These are phyloP conservation scores for Colletotrichum salicis DNA, from an alignment of 2,329 filamentous ascomycete genomes.

Conservation along the genomic window DNA sequence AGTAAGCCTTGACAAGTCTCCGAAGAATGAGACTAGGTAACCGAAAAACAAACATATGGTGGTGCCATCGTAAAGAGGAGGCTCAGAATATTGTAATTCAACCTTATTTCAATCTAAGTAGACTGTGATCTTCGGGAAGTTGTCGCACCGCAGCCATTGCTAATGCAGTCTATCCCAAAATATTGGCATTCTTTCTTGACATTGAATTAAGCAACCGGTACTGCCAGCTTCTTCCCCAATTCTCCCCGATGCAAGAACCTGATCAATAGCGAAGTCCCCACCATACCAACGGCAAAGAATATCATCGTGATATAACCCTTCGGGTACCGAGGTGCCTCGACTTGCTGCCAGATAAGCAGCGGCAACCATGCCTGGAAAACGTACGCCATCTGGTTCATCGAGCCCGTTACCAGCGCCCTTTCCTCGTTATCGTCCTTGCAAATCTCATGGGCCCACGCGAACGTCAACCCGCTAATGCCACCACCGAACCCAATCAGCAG, in stretches of 20 bases:
- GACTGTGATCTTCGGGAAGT: too few relatives aligned
- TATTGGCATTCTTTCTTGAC: too few relatives aligned
- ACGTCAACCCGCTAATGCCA: slow-evolving; percentile 58
- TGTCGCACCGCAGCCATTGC: too few relatives aligned
- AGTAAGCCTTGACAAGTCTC: too few relatives aligned
- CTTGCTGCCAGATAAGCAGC: slow-evolving; percentile 72
- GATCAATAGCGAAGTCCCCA: slow-evolving; percentile 60
- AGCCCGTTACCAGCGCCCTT: slow-evolving; percentile 70
- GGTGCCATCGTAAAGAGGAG: too few relatives aligned
- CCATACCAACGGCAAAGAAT: slow-evolving; percentile 59
- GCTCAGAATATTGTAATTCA: too few relatives aligned
- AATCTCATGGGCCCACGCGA: slow-evolving; percentile 62
- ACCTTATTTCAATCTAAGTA: too few relatives aligned
- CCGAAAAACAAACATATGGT: too few relatives aligned
- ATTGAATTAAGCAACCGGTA: not conserved
- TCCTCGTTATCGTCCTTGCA: slow-evolving; percentile 69
- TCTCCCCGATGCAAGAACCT: slow-evolving; percentile 58
- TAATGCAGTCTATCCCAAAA: too few relatives aligned
- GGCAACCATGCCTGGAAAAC: slow-evolving; percentile 77
- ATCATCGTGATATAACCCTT: slow-evolving; percentile 70
- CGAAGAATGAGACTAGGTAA: too few relatives aligned
- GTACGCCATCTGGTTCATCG: slow-evolving; percentile 77
- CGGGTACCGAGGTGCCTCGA: slow-evolving; percentile 68
- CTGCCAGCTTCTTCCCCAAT: slow-evolving; percentile 16
- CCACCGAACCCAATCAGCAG: slow-evolving; percentile 60